Percentiles rank a stretch among this genome's conserved stretches.
These are phyloP conservation scores for Neofusicoccum sp. DNA, from an alignment of 2,329 filamentous ascomycete species.

Conservation along the genomic window DNA sequence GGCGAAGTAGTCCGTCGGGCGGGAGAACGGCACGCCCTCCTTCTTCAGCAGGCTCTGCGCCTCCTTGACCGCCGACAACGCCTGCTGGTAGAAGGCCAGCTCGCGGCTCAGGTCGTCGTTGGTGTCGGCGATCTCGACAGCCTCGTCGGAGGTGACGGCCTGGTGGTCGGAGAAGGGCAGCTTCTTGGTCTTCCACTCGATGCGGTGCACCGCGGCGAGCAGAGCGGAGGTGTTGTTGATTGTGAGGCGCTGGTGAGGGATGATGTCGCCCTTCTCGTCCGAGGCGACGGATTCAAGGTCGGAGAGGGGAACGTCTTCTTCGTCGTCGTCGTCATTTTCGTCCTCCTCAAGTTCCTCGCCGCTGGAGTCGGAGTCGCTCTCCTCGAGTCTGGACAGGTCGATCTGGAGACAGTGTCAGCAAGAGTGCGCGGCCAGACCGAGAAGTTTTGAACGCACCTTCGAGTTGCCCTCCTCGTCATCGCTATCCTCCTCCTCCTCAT, in stretches of 20 bases:
- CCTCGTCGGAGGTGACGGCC: slow-evolving; percentile 65
- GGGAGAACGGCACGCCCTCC: slow-evolving; percentile 80
- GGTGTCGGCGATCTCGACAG: slow-evolving; percentile 74
- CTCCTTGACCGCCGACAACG: slow-evolving; percentile 71
- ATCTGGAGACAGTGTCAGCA: slow-evolving; percentile 10
- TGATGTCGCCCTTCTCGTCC: slow-evolving; percentile 79
- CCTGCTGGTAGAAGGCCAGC: slow-evolving; percentile 89
- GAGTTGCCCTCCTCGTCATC: slow-evolving; percentile 32
- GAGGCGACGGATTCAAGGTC: slow-evolving; percentile 77
- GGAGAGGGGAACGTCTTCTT: slow-evolving; percentile 84
- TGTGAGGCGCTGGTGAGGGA: slow-evolving; percentile 87
- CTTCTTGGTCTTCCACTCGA: slow-evolving; percentile 65
- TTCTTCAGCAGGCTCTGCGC: slow-evolving; percentile 74
- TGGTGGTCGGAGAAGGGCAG: slow-evolving; percentile 83
- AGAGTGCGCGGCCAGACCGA: neutral
- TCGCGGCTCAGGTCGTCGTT: slow-evolving; percentile 92
- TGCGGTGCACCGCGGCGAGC: slow-evolving; percentile 73
- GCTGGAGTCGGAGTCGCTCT: slow-evolving; percentile 33
- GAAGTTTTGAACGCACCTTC: neutral
- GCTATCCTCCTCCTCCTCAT: slow-evolving; percentile 42
- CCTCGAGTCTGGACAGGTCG: slow-evolving; percentile 35
- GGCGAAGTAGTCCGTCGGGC: slow-evolving; percentile 93
- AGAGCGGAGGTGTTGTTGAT: slow-evolving; percentile 97
- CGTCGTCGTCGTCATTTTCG: slow-evolving; percentile 63
- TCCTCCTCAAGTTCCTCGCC: slow-evolving; percentile 44